Conservation (phyloP, 225 moss, liverwort and hornwort genomes). For the Takakia lepidozioides region DNA sequence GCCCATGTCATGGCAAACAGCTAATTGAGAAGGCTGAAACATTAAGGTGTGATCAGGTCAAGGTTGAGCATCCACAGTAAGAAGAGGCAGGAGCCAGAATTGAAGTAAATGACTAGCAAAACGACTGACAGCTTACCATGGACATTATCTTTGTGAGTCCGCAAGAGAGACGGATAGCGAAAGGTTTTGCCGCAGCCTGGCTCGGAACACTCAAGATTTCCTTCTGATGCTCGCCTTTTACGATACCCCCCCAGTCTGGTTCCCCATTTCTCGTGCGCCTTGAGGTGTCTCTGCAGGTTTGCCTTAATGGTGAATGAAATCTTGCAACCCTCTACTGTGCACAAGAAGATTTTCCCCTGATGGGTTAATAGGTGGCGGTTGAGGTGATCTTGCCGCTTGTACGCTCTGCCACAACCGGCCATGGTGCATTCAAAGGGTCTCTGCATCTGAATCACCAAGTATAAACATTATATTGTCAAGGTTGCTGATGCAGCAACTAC, state of each 20-base stretch:
- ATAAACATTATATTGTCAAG: too few species aligned
- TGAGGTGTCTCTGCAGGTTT: slow-evolving; percentile 54
- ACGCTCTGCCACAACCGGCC: slow-evolving; percentile 41
- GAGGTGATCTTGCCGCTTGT: slow-evolving; percentile 71
- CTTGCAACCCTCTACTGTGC: slow-evolving; percentile 40
- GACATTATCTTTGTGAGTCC: slow-evolving; percentile 29
- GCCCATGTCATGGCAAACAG: too few species aligned
- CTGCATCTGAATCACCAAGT: too few species aligned
- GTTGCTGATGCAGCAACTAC: too few species aligned
- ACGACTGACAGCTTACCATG: slow-evolving; percentile 40
- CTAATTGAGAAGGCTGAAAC: too few species aligned
- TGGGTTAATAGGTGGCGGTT: slow-evolving; percentile 51
- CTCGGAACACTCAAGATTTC: slow-evolving; percentile 17
- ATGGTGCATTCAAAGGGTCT: slow-evolving; percentile 44
- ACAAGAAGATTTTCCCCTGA: slow-evolving; percentile 27
- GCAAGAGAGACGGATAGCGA: slow-evolving; percentile 38
- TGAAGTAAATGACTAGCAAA: too few species aligned
- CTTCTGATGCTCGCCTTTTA: slow-evolving; percentile 3
- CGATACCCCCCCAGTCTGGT: slow-evolving; percentile 12
- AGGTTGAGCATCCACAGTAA: neutral
- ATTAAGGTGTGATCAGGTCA: too few species aligned
- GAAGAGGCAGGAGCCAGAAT: neutral
- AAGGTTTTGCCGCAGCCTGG: slow-evolving; percentile 47
- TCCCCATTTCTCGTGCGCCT: slow-evolving; percentile 29
- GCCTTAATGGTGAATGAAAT: slow-evolving; percentile 28